Percentiles rank a stretch among this genome's conserved stretches.
Conservation (phyloP, 495 filamentous ascomycete species). For the Tuber calosporum region DNA sequence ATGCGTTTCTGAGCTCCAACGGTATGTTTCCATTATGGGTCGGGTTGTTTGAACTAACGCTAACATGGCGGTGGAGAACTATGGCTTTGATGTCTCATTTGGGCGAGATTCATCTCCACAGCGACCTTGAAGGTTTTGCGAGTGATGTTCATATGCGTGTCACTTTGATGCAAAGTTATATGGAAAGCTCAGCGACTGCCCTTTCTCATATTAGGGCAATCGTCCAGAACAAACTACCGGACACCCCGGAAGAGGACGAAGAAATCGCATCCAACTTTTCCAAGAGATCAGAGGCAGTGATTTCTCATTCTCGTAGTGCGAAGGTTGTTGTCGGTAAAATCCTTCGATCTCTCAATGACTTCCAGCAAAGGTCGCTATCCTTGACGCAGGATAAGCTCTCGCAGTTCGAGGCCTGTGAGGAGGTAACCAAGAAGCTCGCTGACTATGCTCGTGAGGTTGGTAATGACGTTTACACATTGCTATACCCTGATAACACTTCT, state of each 20-base stretch:
- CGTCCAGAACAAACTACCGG: slow-evolving; percentile 56
- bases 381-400: slow-evolving; percentile 54
- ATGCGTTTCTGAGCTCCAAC: slow-evolving; percentile 69
- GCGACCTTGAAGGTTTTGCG: slow-evolving; percentile 66
- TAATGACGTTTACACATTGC: slow-evolving; percentile 54
- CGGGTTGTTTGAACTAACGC: neutral
- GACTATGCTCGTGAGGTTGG: slow-evolving; percentile 61
- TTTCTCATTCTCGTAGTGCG: slow-evolving; percentile 67
- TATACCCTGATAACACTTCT: slow-evolving; percentile 56
- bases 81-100: slow-evolving; percentile 82
- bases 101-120: slow-evolving; percentile 67
- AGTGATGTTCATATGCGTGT: slow-evolving; percentile 69
- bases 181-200: slow-evolving; percentile 67
- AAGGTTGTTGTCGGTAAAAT: slow-evolving; percentile 82
- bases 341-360: slow-evolving; percentile 66
- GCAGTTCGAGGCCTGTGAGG: slow-evolving; percentile 57
- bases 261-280: slow-evolving; percentile 61
- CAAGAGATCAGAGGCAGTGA: slow-evolving; percentile 63
- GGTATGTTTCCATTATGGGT: slow-evolving; percentile 32
- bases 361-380: slow-evolving; percentile 68
- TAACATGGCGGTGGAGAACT: slow-evolving; percentile 41
- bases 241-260: slow-evolving; percentile 50
- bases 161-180: slow-evolving; percentile 66
- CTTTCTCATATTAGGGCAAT: slow-evolving; percentile 57
- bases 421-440: slow-evolving; percentile 58